Conservation (phyloP, 768 basidiomycete species). For the Boletus reticulatus region DNA sequence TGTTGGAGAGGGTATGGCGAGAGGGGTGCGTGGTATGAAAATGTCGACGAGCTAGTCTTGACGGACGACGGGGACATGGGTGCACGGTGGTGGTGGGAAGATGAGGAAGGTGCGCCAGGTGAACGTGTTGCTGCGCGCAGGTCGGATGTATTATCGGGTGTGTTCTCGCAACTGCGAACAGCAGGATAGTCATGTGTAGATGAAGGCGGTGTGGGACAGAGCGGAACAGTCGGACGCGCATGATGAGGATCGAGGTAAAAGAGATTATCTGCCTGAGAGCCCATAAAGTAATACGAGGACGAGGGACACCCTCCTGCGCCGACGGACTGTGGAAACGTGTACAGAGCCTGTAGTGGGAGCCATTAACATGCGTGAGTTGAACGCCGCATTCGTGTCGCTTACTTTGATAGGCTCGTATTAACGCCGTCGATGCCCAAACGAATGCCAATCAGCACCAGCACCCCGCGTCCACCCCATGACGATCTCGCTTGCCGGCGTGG, state of each 20-base stretch:
- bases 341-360: conserved; percentile 57
- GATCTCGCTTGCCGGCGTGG: conserved; percentile 31
- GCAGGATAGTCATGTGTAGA: conserved; percentile 23
- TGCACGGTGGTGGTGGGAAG: conserved; percentile 32
- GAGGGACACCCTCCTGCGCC: conserved; percentile 95
- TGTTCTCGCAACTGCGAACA: conserved; percentile 26
- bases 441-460: conserved; percentile 83
- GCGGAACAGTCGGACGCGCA: conserved; percentile 70
- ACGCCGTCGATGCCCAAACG: conserved; percentile 90
- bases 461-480: conserved; percentile 80
- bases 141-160: conserved; percentile 32
- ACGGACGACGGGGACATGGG: conserved; percentile 54
- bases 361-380: not conserved
- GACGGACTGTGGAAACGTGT: conserved; percentile 92
- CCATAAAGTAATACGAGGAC: conserved; percentile 98
- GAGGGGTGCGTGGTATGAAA: conserved; percentile 56
- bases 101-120: conserved; percentile 17
- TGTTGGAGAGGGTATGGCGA: conserved; percentile 68
- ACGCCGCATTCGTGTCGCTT: conserved; percentile 8
- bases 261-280: conserved; percentile 82
- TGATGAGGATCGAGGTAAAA: conserved; percentile 84
- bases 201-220: conserved; percentile 48
- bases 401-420: conserved; percentile 87
- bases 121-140: conserved; percentile 25
- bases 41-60: conserved; percentile 45